A percentile compares a stretch with the other conserved stretches of the same genome.
Evolutionary conservation across 441 rosid species (phyloP).

Genomic region (Populus hybrid): DNA sequence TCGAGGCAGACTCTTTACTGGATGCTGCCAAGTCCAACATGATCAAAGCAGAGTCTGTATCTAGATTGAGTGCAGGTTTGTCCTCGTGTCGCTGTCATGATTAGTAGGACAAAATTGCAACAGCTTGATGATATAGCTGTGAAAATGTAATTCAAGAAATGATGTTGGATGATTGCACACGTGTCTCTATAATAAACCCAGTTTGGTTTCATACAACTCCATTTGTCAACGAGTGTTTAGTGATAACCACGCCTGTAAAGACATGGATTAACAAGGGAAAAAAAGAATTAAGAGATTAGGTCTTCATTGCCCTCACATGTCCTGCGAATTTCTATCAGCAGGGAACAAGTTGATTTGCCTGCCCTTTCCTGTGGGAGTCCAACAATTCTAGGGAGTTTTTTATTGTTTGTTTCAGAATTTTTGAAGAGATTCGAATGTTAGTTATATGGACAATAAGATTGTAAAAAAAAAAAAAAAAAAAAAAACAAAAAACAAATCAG

Average conservation of each 20-base stretch:
- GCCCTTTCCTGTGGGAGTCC: background rate
- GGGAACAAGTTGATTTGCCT: too few relatives aligned
- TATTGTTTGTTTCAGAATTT: background rate
- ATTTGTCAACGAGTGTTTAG: background rate
- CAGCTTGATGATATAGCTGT: background rate
- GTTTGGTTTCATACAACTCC: background rate
- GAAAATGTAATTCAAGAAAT: background rate
- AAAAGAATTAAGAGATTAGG: too few relatives aligned
- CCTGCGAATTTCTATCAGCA: too few relatives aligned
- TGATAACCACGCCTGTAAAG: background rate
- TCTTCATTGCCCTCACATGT: too few relatives aligned
- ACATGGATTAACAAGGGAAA: too few relatives aligned
- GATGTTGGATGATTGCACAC: background rate
- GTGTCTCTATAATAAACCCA: background rate
- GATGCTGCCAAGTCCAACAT: slow-evolving; percentile 59
- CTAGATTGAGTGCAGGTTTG: slow-evolving; percentile 39
- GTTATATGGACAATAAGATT: too few relatives aligned
- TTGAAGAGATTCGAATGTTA: background rate
- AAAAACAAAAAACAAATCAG: too few relatives aligned
- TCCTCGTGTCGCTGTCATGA: slow-evolving; percentile 28
- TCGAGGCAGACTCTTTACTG: slow-evolving; percentile 58
- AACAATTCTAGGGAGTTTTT: background rate
- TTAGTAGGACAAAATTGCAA: slow-evolving; percentile 8
- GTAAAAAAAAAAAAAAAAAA: too few relatives aligned
- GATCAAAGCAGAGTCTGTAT: slow-evolving; percentile 43